phyloP scores from a whole-genome alignment of 106 monocot genomes.

The Ottelia alismoides region DNA sequence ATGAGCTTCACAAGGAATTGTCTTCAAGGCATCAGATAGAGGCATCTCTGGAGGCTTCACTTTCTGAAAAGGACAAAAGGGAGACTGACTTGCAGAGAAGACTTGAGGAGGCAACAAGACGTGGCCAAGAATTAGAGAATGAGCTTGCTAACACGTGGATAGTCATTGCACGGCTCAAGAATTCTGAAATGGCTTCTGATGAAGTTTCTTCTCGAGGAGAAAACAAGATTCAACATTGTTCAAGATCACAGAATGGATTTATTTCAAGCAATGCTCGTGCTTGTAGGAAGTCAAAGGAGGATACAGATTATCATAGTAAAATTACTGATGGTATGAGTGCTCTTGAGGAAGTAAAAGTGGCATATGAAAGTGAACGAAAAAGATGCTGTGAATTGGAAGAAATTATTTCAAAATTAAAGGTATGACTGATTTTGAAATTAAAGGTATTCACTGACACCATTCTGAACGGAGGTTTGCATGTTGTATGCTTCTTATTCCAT shows the following conservation, averaged over 20 bases:
- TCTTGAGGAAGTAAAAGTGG: slow-evolving; percentile 44
- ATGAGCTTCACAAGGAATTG: slow-evolving; percentile 68
- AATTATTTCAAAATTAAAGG: slow-evolving; percentile 64
- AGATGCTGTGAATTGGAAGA: slow-evolving; percentile 64
- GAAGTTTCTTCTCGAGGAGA: slow-evolving; percentile 22
- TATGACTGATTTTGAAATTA: slow-evolving; percentile 7
- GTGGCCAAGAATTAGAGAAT: slow-evolving; percentile 66
- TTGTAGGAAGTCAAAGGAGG: slow-evolving; percentile 8
- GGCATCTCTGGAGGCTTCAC: slow-evolving; percentile 41
- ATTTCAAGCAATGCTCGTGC: slow-evolving; percentile 15
- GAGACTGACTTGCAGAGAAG: slow-evolving; percentile 47
- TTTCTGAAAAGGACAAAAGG: slow-evolving; percentile 50
- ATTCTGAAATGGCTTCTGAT: slow-evolving; percentile 18
- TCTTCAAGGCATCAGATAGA: slow-evolving; percentile 45
- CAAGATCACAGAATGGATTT: slow-evolving; percentile 23
- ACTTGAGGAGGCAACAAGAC: slow-evolving; percentile 49
- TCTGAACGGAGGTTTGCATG: neutral
- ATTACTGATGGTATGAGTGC: slow-evolving; percentile 13
- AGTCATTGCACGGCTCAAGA: slow-evolving; percentile 56
- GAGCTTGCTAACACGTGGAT: slow-evolving; percentile 91
- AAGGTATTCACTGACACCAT: neutral
- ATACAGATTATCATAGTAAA: slow-evolving; percentile 9
- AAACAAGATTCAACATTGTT: slow-evolving; percentile 14
- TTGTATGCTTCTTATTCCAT: neutral
- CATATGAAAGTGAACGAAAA: slow-evolving; percentile 66